A percentile compares a stretch with the other conserved stretches of the same genome.
phyloP scores from a whole-genome alignment of 1,284 basidiomycete genomes.

The Cutaneotrichosporon curvatum region DNA sequence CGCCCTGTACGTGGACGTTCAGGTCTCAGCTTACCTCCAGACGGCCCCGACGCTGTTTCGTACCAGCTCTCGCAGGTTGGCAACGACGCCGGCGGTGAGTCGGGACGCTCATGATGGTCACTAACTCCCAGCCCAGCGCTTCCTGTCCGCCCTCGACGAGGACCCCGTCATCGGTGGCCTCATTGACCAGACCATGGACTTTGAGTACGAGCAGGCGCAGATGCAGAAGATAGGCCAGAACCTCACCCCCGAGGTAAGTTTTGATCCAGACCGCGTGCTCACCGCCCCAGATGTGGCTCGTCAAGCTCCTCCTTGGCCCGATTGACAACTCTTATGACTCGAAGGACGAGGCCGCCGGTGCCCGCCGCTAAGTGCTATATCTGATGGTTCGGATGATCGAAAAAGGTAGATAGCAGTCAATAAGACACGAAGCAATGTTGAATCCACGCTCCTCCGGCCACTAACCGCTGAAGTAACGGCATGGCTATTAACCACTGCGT shows the following conservation, averaged over 20 bases:
- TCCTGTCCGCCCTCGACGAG: slow-evolving; percentile 18
- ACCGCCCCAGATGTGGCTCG: slow-evolving; percentile 37
- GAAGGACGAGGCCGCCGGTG: slow-evolving; percentile 25
- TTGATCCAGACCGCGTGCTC: too few relatives aligned
- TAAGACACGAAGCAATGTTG: too few relatives aligned
- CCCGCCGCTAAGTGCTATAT: not conserved
- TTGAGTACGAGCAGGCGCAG: slow-evolving; percentile 15
- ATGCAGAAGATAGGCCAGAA: slow-evolving; percentile 31
- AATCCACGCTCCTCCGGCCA: too few relatives aligned
- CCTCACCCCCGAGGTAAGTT: slow-evolving; percentile 11
- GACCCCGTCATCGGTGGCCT: slow-evolving; percentile 14
- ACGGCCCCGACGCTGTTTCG: slow-evolving; percentile 12
- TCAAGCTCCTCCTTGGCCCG: slow-evolving; percentile 37
- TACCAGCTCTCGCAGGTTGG: slow-evolving; percentile 20
- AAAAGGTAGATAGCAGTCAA: too few relatives aligned
- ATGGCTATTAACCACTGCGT: too few relatives aligned
- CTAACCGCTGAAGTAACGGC: too few relatives aligned
- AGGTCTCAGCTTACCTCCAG: too few relatives aligned
- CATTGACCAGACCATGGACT: slow-evolving; percentile 19
- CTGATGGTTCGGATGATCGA: not conserved
- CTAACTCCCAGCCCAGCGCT: slow-evolving; percentile 16
- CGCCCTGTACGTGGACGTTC: slow-evolving; percentile 17
- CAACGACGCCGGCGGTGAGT: slow-evolving; percentile 27
- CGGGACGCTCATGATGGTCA: slow-evolving; percentile 18
- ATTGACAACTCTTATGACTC: slow-evolving; percentile 39